Evolutionary conservation across 2,329 filamentous ascomycete genomes (phyloP).

Genomic region (Ampelomyces quisqualis): DNA sequence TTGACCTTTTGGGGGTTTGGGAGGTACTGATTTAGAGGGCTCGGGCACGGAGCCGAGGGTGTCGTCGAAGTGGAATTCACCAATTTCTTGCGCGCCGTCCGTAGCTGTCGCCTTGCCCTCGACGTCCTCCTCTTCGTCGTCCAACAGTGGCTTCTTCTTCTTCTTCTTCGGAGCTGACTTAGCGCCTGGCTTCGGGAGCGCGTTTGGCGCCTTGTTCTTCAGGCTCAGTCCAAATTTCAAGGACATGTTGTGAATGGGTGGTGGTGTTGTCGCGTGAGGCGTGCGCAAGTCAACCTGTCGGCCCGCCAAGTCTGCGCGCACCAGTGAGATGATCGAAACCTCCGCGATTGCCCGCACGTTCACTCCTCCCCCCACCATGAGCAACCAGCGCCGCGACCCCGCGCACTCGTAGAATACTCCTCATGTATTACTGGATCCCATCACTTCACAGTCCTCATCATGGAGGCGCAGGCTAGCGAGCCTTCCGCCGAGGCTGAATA

Average conservation of each 20-base stretch:
- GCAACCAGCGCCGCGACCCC: neutral
- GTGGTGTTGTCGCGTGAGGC: neutral
- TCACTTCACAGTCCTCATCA: conserved; percentile 18
- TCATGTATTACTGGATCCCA: conserved; percentile 20
- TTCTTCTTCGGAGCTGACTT: conserved; percentile 32
- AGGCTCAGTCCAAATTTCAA: conserved; percentile 62
- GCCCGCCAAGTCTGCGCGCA: conserved; percentile 24
- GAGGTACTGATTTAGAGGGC: conserved; percentile 23
- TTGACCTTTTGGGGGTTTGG: conserved; percentile 43
- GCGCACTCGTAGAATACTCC: neutral
- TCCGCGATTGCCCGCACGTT: conserved; percentile 28
- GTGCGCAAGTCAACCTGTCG: conserved; percentile 4
- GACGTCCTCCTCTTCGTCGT: conserved; percentile 57
- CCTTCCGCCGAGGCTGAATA: conserved; percentile 23
- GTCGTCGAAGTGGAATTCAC: conserved; percentile 58
- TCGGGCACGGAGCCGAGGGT: conserved; percentile 40
- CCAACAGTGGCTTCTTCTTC: conserved; percentile 48
- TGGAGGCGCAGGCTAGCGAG: conserved; percentile 34
- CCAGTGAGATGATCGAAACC: conserved; percentile 30
- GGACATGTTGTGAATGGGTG: conserved; percentile 31
- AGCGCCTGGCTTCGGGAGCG: conserved; percentile 14
- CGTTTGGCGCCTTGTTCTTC: conserved; percentile 53
- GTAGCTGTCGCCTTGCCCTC: conserved; percentile 37
- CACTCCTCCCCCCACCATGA: conserved; percentile 1
- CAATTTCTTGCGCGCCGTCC: conserved; percentile 57